Percentiles rank a stretch among this genome's conserved stretches.
These are phyloP conservation scores for Arabidopsis hybrid DNA, from an alignment of 441 rosid species.

Conservation along the genomic window DNA sequence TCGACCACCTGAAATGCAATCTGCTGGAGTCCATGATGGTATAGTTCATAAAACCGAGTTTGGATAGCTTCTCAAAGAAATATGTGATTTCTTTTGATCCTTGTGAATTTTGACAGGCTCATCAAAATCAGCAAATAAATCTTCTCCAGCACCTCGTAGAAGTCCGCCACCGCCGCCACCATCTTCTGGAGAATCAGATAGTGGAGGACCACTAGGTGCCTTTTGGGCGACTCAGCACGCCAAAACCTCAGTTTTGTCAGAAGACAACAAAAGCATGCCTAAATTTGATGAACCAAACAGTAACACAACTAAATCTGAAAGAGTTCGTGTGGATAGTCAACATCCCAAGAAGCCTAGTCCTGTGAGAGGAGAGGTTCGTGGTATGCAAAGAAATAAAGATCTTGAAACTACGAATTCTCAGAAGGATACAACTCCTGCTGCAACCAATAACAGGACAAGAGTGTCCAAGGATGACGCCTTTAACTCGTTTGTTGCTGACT, in stretches of 20 bases:
- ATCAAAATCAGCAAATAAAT: conserved; percentile 57
- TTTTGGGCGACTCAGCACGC: conserved; percentile 95
- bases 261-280: conserved; percentile 60
- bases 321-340: conserved; percentile 51
- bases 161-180: conserved; percentile 80
- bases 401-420: conserved; percentile 46
- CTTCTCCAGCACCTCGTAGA: conserved; percentile 75
- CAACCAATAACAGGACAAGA: conserved; percentile 51
- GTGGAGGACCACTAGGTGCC: conserved; percentile 78
- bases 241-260: conserved; percentile 55
- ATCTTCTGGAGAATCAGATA: conserved; percentile 51
- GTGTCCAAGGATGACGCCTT: conserved; percentile 64
- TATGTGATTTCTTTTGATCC: conserved; percentile 25
- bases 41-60: conserved; percentile 28
- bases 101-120: conserved; percentile 54
- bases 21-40: conserved; percentile 62
- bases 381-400: conserved; percentile 58
- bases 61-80: conserved; percentile 21
- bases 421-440: conserved; percentile 50
- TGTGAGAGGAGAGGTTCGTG: conserved; percentile 55
- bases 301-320: conserved; percentile 53
- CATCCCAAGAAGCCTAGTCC: conserved; percentile 53
- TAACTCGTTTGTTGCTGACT: conserved; percentile 83
- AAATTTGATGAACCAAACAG: conserved; percentile 70
- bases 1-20: conserved; percentile 70